Evolutionary conservation across 2,329 filamentous ascomycete genomes (phyloP), one percentile per base, ranked within the genome.

Genomic region (Aureobasidium sp.): DNA sequence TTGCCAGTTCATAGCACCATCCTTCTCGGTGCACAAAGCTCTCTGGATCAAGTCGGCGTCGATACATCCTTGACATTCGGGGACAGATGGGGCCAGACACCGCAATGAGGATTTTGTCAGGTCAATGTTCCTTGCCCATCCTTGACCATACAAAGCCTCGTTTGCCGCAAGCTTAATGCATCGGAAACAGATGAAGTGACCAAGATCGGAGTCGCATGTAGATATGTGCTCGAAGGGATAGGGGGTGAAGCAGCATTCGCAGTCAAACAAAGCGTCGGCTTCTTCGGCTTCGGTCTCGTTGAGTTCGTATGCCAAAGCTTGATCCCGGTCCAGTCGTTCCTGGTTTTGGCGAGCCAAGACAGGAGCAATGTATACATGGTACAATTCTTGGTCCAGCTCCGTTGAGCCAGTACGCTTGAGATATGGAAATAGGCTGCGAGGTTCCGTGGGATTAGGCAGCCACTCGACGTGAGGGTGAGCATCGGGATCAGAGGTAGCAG

Each of bases 61-160:
- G 55, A 97, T 82, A 69, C 82, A 84, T n/a, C 92, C 91, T 15
- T 81, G 71, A 68, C 94, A 97, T 4, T 76, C 77, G n/a, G 74
- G 71, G 2, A 83, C 79, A 56, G 87, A 82, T 0, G 90, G 86
- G 1, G 92, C 90, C n/a, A 96, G 82, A 71, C 94, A 97, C 64
- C 84, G 85, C 60, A 97, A 79, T 0, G 90, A 92, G 41, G 89
- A 89, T 41, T 81, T 84, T 63, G 86, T 81, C 32, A 84, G 75
- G 70, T 94, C 83, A 68, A 97, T 87, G 69, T 85, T 94, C 63
- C 88, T 86, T 55, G 85, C 84, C 90, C 93, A 97, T 59, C 90
- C 90, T 73, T 97, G 94, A 0, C 94, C 94, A 71, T 96, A 97
- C 0, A 97, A 78, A 1, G 92, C 92, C 72, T 97, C 93, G 55